Evolutionary conservation across 805 yeast genomes (phyloP).

Genomic region (Lachancea quebecensis): DNA sequence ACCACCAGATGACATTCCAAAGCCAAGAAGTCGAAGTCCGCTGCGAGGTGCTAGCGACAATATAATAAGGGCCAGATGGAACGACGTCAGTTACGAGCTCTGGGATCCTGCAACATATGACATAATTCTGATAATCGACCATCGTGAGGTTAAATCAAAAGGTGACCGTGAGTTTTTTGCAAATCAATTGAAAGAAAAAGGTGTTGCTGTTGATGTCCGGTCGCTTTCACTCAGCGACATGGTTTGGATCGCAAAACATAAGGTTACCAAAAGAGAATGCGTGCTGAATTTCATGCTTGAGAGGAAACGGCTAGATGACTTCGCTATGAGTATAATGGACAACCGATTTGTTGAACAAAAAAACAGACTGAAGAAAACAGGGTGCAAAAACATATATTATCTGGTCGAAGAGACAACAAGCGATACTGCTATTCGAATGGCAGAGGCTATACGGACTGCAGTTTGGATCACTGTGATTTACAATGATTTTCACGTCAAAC

Average conservation of each 20-base stretch:
- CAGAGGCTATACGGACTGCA: constrained; percentile 68
- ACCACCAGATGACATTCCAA: neutral
- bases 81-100: constrained; percentile 24
- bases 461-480: constrained; percentile 62
- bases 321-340: constrained; percentile 74
- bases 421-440: constrained; percentile 34
- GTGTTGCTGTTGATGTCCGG: constrained; percentile 45
- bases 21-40: neutral
- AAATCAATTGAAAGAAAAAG: constrained; percentile 42
- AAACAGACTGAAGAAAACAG: constrained; percentile 61
- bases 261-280: constrained; percentile 48
- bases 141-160: constrained; percentile 68
- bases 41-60: constrained; percentile 1
- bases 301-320: constrained; percentile 82
- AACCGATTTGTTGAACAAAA: constrained; percentile 89
- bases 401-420: constrained; percentile 67
- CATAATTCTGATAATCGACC: constrained; percentile 63
- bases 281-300: constrained; percentile 81
- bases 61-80: constrained; percentile 19
- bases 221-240: constrained; percentile 81
- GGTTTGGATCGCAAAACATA: constrained; percentile 77
- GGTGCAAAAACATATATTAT: constrained; percentile 61
- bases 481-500: constrained; percentile 57
- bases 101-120: constrained; percentile 64
- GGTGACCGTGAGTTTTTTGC: constrained; percentile 66